A percentile compares a stretch with the other conserved stretches of the same genome.
Evolutionary conservation across 2,329 filamentous ascomycete genomes (phyloP).

Genomic region (Ascosphaera aggregata): DNA sequence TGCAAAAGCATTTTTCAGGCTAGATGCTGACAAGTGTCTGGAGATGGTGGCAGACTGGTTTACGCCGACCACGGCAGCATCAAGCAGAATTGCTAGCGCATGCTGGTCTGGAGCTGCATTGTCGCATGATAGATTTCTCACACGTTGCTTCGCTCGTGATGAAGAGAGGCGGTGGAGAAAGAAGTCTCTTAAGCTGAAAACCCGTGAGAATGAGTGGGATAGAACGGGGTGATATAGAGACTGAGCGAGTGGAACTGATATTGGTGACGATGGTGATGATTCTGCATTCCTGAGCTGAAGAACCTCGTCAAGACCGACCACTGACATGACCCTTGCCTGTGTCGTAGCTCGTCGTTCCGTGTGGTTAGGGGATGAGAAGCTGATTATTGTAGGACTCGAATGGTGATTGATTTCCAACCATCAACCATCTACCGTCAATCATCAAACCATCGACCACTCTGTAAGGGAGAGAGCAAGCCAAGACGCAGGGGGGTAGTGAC

Average conservation of each 20-base stretch:
- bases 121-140: background rate
- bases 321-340: too few relatives aligned
- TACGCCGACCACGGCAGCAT: conserved; percentile 43
- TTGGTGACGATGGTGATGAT: background rate
- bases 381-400: too few relatives aligned
- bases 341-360: too few relatives aligned
- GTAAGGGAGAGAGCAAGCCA: too few relatives aligned
- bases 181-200: conserved; percentile 47
- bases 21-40: background rate
- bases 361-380: too few relatives aligned
- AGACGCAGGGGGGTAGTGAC: too few relatives aligned
- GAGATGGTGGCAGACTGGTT: background rate
- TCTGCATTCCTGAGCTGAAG: too few relatives aligned
- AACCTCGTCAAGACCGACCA: too few relatives aligned
- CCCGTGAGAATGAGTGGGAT: conserved; percentile 39
- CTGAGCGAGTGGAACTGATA: background rate
- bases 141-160: background rate
- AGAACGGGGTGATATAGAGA: conserved; percentile 35
- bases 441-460: too few relatives aligned
- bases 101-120: conserved; percentile 1
- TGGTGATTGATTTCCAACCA: too few relatives aligned
- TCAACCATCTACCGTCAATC: too few relatives aligned
- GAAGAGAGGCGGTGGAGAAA: conserved; percentile 39
- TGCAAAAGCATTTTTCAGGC: background rate
- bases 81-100: conserved; percentile 34